A percentile compares a stretch with the other conserved stretches of the same genome.
Evolutionary conservation across 257 asterid species (phyloP).

Genomic region (Solanum rostratum): DNA sequence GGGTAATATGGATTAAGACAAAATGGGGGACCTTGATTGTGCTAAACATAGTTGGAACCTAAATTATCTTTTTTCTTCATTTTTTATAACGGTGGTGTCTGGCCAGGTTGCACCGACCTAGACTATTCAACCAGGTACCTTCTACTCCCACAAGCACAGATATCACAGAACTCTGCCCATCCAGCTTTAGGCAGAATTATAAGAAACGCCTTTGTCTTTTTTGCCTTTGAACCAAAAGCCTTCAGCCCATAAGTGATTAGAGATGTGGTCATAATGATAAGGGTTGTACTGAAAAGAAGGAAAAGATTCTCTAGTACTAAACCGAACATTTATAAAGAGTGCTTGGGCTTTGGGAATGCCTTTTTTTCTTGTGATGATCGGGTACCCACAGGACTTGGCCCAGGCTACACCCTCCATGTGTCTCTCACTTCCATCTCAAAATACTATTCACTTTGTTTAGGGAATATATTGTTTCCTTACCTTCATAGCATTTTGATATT

Average conservation of each 20-base stretch:
- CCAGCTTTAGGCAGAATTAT: neutral
- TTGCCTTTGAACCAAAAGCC: neutral
- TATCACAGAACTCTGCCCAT: neutral
- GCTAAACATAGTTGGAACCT: neutral
- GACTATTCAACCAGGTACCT: neutral
- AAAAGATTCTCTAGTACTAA: neutral
- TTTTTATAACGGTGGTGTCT: neutral
- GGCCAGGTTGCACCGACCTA: neutral
- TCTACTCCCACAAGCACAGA: neutral
- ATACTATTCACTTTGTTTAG: neutral
- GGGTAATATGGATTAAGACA: neutral
- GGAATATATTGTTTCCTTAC: neutral
- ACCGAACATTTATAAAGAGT: neutral
- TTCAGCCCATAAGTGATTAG: neutral
- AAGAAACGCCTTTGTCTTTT: neutral
- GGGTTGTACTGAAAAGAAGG: neutral
- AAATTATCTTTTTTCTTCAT: neutral
- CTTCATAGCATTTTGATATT: neutral
- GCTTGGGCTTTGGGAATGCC: neutral
- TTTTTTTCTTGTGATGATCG: neutral
- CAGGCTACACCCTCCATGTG: neutral
- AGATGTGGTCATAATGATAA: neutral
- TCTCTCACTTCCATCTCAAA: neutral
- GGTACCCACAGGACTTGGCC: neutral
- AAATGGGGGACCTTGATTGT: neutral